Conservation (phyloP, 139 green algal species). For the Diplosphaera chodatii region DNA sequence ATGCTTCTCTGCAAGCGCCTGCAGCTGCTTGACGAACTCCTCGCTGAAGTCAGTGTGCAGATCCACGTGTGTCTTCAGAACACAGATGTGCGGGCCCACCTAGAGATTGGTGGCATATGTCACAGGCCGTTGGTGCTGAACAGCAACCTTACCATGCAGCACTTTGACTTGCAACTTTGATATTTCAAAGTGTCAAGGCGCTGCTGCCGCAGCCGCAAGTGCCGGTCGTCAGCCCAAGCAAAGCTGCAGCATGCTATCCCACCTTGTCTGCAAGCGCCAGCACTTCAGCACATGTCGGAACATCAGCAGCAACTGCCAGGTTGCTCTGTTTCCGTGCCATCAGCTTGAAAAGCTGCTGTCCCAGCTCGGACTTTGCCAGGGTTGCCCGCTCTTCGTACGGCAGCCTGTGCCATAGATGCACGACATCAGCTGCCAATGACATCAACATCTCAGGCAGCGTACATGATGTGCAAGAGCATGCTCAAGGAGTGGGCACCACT, state of each 20-base stretch:
- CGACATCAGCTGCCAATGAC: too few species aligned
- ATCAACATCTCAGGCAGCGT: too few species aligned
- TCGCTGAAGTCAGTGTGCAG: constrained; percentile 70
- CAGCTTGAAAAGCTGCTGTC: constrained; percentile 70
- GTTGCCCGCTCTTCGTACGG: constrained; percentile 71
- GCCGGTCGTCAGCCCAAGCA: not conserved
- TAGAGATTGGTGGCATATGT: constrained; percentile 1
- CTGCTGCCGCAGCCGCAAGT: too few species aligned
- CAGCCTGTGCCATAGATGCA: constrained; percentile 32
- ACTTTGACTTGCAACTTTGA: too few species aligned
- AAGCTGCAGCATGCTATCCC: constrained; percentile 16
- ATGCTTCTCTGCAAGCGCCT: constrained; percentile 79
- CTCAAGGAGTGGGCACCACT: too few species aligned
- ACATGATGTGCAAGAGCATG: too few species aligned
- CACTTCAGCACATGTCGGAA: constrained; percentile 83
- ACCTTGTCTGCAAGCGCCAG: constrained; percentile 82
- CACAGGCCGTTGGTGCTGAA: too few species aligned
- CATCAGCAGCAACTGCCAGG: constrained; percentile 93
- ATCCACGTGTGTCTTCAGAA: constrained; percentile 99
- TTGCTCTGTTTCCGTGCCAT: constrained; percentile 96
- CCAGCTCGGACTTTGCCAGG: constrained; percentile 65
- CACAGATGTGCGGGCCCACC: constrained; percentile 90
- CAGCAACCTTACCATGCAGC: too few species aligned
- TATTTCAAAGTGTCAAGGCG: too few species aligned
- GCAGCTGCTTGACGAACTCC: constrained; percentile 35